Evolutionary conservation across 345 rosid genomes (phyloP).

Genomic region (Iberis pinnata): DNA sequence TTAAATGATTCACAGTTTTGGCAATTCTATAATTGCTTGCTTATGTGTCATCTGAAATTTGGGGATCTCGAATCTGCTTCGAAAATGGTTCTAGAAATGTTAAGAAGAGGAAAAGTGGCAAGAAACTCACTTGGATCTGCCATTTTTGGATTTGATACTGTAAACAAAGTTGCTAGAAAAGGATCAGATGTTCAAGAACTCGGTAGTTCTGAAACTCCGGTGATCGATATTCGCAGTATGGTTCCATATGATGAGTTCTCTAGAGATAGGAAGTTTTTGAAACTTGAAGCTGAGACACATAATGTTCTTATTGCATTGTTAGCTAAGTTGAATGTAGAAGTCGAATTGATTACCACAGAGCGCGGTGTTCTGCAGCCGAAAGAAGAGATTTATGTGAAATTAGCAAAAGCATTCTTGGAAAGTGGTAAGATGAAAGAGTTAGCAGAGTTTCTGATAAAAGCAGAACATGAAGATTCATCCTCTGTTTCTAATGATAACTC

Average conservation of each 20-base stretch:
- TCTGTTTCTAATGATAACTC: constrained; percentile 66
- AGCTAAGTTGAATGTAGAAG: constrained; percentile 48
- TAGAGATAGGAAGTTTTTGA: constrained; percentile 45
- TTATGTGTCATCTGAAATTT: constrained; percentile 70
- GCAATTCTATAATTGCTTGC: constrained; percentile 72
- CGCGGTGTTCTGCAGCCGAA: constrained; percentile 83
- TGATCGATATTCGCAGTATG: constrained; percentile 22
- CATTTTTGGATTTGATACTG: constrained; percentile 25
- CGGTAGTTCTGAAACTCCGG: constrained; percentile 2
- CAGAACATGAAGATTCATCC: constrained; percentile 66
- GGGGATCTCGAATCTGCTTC: constrained; percentile 82
- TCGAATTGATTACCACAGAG: constrained; percentile 55
- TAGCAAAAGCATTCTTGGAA: constrained; percentile 78
- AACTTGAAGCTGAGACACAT: constrained; percentile 60
- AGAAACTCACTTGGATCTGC: constrained; percentile 64
- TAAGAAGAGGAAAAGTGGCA: constrained; percentile 69
- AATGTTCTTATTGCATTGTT: constrained; percentile 44
- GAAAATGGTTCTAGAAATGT: constrained; percentile 83
- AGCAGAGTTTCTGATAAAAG: constrained; percentile 61
- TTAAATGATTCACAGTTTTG: constrained; percentile 59
- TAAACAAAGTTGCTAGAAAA: constrained; percentile 23
- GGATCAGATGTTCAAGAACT: constrained; percentile 22
- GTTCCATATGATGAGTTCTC: constrained; percentile 47
- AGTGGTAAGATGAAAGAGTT: constrained; percentile 65
- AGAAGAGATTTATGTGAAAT: constrained; percentile 51